Percentiles rank a stretch among this genome's conserved stretches.
These are phyloP conservation scores for Blepharisma japonicum DNA, from an alignment of 73 alveolate species.

Conservation along the genomic window DNA sequence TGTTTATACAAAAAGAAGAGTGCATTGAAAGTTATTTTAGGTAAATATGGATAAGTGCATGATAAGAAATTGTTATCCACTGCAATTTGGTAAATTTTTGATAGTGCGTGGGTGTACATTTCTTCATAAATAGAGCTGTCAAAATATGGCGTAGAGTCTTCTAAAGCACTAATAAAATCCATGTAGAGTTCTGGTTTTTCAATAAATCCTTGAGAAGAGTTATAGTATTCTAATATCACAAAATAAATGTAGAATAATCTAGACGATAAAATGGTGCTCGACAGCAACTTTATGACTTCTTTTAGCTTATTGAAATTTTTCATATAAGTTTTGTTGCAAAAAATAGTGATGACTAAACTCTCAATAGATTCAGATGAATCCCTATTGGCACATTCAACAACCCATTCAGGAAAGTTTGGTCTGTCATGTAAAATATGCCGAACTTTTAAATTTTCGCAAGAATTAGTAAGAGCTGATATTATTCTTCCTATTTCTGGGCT, in stretches of 20 bases:
- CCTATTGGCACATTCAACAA: not conserved
- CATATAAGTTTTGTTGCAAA: not conserved
- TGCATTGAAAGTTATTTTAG: not conserved
- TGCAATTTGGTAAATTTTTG: not conserved
- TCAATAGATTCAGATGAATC: not conserved
- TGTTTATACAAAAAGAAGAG: not conserved
- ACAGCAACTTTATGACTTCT: not conserved
- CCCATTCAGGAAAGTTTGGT: not conserved
- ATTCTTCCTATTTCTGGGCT: slow-evolving; percentile 7
- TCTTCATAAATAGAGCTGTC: not conserved
- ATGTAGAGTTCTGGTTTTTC: not conserved
- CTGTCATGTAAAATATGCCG: not conserved
- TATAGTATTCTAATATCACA: not conserved
- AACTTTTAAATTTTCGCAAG: not conserved
- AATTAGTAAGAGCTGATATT: not conserved
- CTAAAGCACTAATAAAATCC: not conserved
- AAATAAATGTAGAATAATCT: not conserved
- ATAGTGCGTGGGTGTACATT: not conserved
- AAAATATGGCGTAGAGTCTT: not conserved
- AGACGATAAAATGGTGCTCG: not conserved
- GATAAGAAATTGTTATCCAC: not conserved
- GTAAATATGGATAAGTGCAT: not conserved
- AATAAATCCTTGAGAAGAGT: no score
- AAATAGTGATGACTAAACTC: not conserved
- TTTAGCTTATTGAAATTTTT: slow-evolving; percentile 18